Conservation (phyloP, 1,139 yeast genomes). For the Sporopachydermia cereana region DNA sequence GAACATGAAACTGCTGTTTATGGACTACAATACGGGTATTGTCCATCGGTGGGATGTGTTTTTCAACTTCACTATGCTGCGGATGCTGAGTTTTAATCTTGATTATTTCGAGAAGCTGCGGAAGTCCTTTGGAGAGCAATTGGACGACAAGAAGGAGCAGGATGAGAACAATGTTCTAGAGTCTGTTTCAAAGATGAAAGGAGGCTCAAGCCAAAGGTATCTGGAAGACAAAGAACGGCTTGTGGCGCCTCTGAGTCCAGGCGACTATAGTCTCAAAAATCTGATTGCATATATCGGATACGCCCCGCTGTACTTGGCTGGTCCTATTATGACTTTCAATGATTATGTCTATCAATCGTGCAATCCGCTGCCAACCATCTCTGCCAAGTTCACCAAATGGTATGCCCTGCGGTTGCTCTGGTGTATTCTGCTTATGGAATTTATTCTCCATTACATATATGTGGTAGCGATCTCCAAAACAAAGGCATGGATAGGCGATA, state of each 20-base stretch:
- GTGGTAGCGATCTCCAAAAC: constrained; percentile 88
- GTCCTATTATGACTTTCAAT: constrained; percentile 88
- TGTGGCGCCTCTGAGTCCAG: constrained; percentile 44
- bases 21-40: constrained; percentile 49
- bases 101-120: constrained; percentile 45
- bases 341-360: constrained; percentile 70
- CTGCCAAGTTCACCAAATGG: constrained; percentile 36
- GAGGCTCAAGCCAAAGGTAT: constrained; percentile 13
- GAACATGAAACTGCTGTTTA: constrained; percentile 41
- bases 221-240: constrained; percentile 57
- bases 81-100: constrained; percentile 72
- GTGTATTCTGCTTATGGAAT: constrained; percentile 81
- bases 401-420: constrained; percentile 60
- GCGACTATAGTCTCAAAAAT: constrained; percentile 49
- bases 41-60: constrained; percentile 92
- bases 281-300: constrained; percentile 71
- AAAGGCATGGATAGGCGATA: constrained; percentile 80
- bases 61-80: constrained; percentile 75
- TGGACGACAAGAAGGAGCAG: constrained; percentile 10
- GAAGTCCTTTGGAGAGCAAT: constrained; percentile 4
- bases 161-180: neutral
- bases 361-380: constrained; percentile 40
- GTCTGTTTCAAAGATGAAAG: neutral
- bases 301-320: constrained; percentile 87
- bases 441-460: constrained; percentile 73